phyloP scores from a whole-genome alignment of 495 filamentous ascomycete species.

The Penicillium alfredii region DNA sequence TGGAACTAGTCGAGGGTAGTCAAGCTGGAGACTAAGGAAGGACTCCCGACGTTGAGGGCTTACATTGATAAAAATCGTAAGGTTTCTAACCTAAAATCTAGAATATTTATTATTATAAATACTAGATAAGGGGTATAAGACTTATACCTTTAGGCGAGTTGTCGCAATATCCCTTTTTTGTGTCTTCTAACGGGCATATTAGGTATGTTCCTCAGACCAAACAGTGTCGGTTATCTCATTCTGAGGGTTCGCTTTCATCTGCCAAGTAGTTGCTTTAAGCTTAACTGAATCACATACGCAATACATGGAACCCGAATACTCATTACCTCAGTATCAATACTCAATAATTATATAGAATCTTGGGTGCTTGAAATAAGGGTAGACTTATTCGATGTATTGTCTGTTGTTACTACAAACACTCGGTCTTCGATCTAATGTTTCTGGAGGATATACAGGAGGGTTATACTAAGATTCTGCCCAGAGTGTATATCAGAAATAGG shows the following conservation, averaged over 20 bases:
- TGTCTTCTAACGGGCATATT: background rate
- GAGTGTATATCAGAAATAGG: conserved; percentile 8
- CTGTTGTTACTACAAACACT: conserved; percentile 13
- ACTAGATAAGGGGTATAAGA: background rate
- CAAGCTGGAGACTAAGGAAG: conserved; percentile 6
- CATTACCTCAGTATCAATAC: background rate
- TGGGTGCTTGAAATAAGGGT: conserved; percentile 8
- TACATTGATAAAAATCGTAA: conserved; percentile 14
- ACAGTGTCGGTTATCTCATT: conserved; percentile 8
- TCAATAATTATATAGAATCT: conserved; percentile 3
- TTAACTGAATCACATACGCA: conserved; percentile 18
- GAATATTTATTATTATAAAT: conserved; percentile 2
- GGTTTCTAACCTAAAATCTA: conserved; percentile 6
- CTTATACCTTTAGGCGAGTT: conserved; percentile 12
- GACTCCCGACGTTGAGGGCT: conserved; percentile 10
- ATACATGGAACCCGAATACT: conserved; percentile 9
- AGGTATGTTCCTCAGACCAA: conserved; percentile 6
- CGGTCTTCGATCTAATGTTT: conserved; percentile 7
- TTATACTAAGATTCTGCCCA: conserved; percentile 6
- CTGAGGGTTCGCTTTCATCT: conserved; percentile 9
- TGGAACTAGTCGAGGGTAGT: conserved; percentile 11
- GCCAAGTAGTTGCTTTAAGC: conserved; percentile 12
- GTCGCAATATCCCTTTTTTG: conserved; percentile 5
- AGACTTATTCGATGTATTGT: conserved; percentile 24
- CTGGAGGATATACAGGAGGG: conserved; percentile 8